Evolutionary conservation across 306 rosid genomes (phyloP).

Genomic region (Oxytropis ochrocephala): DNA sequence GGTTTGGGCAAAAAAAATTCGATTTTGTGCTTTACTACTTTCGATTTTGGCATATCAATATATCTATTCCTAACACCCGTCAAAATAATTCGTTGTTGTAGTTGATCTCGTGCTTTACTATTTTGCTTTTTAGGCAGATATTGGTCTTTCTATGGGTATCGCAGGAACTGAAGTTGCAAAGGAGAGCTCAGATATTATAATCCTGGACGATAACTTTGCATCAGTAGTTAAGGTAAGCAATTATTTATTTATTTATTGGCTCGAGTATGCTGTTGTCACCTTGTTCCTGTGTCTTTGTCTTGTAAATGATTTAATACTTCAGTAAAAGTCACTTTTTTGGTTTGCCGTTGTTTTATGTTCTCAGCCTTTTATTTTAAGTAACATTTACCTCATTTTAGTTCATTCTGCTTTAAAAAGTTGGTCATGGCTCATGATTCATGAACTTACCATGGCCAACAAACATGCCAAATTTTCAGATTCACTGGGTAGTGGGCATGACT

Average conservation of each 20-base stretch:
- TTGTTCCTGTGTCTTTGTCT: not conserved
- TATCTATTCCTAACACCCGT: too few species aligned
- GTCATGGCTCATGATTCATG: not conserved
- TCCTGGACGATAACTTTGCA: conserved; percentile 91
- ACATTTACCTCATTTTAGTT: not conserved
- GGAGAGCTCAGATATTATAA: conserved; percentile 96
- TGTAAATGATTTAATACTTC: not conserved
- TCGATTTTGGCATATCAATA: too few species aligned
- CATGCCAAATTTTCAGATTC: conserved; percentile 4
- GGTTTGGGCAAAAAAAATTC: too few species aligned
- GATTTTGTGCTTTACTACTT: too few species aligned
- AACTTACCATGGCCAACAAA: conserved; percentile 2
- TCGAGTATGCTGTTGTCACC: conserved; percentile 3
- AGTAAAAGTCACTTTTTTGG: not conserved
- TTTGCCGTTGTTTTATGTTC: not conserved
- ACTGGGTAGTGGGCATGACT: not conserved
- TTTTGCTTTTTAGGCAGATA: conserved; percentile 87
- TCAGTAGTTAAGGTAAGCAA: conserved; percentile 80
- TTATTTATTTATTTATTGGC: not conserved
- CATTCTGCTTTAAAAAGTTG: not conserved
- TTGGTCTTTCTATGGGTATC: conserved; percentile 99
- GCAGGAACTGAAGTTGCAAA: conserved; percentile 99
- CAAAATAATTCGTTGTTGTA: conserved; percentile 5
- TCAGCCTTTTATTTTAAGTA: not conserved
- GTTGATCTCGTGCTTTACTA: conserved; percentile 32